These are phyloP conservation scores for Penicillium maclennaniae DNA, from an alignment of 495 filamentous ascomycete genomes.

Conservation along the genomic window DNA sequence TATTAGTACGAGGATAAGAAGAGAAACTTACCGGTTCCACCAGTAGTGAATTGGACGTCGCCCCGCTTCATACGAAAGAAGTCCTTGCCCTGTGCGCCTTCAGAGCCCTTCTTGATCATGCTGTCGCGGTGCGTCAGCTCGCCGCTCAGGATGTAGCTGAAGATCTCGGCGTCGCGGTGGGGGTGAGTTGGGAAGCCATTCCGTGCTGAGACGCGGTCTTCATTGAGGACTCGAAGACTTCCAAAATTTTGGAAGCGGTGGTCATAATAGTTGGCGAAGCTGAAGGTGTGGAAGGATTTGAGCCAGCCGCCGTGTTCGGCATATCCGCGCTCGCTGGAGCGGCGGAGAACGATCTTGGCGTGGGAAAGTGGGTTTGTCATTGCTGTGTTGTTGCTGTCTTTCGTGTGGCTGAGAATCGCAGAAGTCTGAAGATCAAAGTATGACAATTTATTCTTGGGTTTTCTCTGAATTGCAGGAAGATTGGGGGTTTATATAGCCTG, in stretches of 20 bases:
- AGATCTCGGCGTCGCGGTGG: constrained; percentile 81
- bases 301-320: constrained; percentile 77
- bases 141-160: constrained; percentile 73
- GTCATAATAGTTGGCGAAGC: constrained; percentile 71
- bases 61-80: constrained; percentile 72
- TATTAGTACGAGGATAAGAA: not conserved
- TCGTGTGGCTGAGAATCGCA: not conserved
- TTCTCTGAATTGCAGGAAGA: not conserved
- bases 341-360: constrained; percentile 60
- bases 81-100: constrained; percentile 45
- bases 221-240: constrained; percentile 72
- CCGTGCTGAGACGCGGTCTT: constrained; percentile 66
- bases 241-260: constrained; percentile 62
- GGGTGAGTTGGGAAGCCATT: constrained; percentile 76
- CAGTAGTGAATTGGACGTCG: constrained; percentile 80
- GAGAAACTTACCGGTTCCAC: constrained; percentile 53
- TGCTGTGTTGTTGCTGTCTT: not conserved
- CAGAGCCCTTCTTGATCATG: constrained; percentile 60
- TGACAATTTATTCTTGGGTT: not conserved
- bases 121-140: constrained; percentile 79
- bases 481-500: constrained; percentile 7
- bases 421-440: not conserved
- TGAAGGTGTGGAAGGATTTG: constrained; percentile 81
- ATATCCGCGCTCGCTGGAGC: constrained; percentile 62
- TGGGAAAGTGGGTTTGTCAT: constrained; percentile 57